Conservation (phyloP, 1,284 basidiomycete genomes). For the Ustilago sp. region DNA sequence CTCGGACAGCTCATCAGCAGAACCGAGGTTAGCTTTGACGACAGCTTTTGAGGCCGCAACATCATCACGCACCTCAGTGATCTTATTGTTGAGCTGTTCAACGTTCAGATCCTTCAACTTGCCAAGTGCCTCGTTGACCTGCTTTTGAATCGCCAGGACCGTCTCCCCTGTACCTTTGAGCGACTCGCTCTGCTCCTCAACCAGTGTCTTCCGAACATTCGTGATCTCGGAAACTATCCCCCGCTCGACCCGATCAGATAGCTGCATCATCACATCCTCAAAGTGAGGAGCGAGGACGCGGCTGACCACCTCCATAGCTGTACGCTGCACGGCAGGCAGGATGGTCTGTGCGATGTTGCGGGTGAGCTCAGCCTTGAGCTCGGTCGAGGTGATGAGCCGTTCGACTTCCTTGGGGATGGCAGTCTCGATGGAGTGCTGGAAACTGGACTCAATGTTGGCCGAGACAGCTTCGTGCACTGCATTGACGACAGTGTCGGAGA, state of each 20-base stretch:
- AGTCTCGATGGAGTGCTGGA: constrained; percentile 25
- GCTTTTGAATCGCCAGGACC: constrained; percentile 15
- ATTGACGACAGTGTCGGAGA: constrained; percentile 17
- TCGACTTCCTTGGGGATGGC: constrained; percentile 43
- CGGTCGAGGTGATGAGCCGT: constrained; percentile 35
- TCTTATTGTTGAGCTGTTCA: constrained; percentile 9
- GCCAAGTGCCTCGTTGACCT: constrained; percentile 14
- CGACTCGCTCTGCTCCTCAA: constrained; percentile 38
- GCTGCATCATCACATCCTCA: constrained; percentile 44
- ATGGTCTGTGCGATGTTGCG: constrained; percentile 45
- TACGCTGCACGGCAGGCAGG: constrained; percentile 50
- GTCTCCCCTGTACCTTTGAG: constrained; percentile 26
- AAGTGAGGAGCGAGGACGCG: constrained; percentile 54
- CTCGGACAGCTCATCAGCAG: constrained; percentile 14
- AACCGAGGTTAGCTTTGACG: background rate
- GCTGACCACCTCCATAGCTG: constrained; percentile 50
- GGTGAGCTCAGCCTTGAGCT: constrained; percentile 41
- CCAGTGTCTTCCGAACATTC: constrained; percentile 43
- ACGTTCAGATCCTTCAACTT: constrained; percentile 17
- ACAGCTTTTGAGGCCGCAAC: constrained; percentile 1
- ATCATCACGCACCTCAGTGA: background rate
- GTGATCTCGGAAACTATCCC: constrained; percentile 48
- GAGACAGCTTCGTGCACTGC: constrained; percentile 28
- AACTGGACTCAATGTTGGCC: constrained; percentile 13
- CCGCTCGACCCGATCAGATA: constrained; percentile 27